phyloP scores from a whole-genome alignment of 805 yeast species.

The Monosporozyma yasuniensis region DNA sequence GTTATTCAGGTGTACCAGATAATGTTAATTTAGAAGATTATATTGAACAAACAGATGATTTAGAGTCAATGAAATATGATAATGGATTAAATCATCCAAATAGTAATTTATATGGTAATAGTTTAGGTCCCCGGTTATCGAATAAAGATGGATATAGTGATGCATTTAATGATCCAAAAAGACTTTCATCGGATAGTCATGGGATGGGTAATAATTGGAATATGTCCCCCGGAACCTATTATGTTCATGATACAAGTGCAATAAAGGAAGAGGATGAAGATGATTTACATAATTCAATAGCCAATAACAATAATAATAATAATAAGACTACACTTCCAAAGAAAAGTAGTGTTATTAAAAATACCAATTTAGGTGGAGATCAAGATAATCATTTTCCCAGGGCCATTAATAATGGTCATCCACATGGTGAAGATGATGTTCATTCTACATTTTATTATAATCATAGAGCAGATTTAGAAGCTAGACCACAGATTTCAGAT shows the following conservation, averaged over 20 bases:
- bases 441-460: slow-evolving; percentile 30
- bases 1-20: slow-evolving; percentile 65
- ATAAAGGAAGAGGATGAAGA: slow-evolving; percentile 16
- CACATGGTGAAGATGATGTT: slow-evolving; percentile 24
- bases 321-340: background rate
- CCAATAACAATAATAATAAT: background rate
- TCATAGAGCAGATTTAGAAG: slow-evolving; percentile 24
- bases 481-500: slow-evolving; percentile 27
- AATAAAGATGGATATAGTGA: slow-evolving; percentile 6
- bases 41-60: slow-evolving; percentile 36
- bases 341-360: background rate
- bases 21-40: slow-evolving; percentile 40
- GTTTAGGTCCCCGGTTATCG: slow-evolving; percentile 2
- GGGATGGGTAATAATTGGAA: background rate
- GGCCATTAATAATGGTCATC: slow-evolving; percentile 11
- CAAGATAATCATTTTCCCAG: background rate
- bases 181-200: background rate
- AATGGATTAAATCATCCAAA: background rate
- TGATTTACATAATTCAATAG: background rate
- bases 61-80: background rate
- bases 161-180: slow-evolving; percentile 4
- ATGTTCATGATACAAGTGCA: slow-evolving; percentile 9
- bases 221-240: background rate
- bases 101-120: background rate
- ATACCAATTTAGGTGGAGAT: slow-evolving; percentile 2